Conservation (phyloP, 108 stramenopile genomes). For the Nitzschia sp. region DNA sequence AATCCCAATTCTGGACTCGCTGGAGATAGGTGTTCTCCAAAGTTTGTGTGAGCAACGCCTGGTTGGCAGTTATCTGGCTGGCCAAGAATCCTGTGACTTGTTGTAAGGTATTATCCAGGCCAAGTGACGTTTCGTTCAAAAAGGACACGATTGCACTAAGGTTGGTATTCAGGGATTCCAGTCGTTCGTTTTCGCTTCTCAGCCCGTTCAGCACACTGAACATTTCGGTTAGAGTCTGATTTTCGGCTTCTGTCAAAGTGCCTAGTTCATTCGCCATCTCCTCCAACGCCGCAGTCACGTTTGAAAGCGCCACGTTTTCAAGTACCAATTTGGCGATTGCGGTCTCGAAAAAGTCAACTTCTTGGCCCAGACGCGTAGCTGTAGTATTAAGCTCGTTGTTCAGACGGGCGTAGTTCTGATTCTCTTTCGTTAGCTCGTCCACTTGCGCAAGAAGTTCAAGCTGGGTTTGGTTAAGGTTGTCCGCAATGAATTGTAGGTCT, state of each 20-base stretch:
- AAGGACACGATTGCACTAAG: conserved; percentile 30
- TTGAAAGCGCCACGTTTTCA: conserved; percentile 24
- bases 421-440: conserved; percentile 17
- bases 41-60: conserved; percentile 6
- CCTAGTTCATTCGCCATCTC: conserved; percentile 1
- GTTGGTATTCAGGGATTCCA: conserved; percentile 17
- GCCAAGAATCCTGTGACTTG: conserved; percentile 26
- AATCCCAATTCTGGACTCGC: conserved; percentile 36
- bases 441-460: conserved; percentile 18
- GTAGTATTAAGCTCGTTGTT: conserved; percentile 33
- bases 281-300: conserved; percentile 20
- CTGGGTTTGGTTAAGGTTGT: conserved; percentile 17
- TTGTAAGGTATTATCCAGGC: conserved; percentile 13
- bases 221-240: conserved; percentile 23
- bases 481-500: conserved; percentile 14
- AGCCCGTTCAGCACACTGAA: conserved; percentile 11
- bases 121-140: conserved; percentile 39
- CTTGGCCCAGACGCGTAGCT: neutral
- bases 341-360: conserved; percentile 22
- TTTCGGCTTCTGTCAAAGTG: conserved; percentile 4
- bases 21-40: conserved; percentile 38
- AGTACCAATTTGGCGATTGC: conserved; percentile 15
- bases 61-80: conserved; percentile 27
- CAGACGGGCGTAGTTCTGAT: conserved; percentile 11
- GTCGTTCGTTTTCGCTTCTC: conserved; percentile 30